Percentiles rank a stretch among this genome's conserved stretches.
phyloP scores from a whole-genome alignment of 163 green algal genomes.

The Chlamydomonas reinhardtii region DNA sequence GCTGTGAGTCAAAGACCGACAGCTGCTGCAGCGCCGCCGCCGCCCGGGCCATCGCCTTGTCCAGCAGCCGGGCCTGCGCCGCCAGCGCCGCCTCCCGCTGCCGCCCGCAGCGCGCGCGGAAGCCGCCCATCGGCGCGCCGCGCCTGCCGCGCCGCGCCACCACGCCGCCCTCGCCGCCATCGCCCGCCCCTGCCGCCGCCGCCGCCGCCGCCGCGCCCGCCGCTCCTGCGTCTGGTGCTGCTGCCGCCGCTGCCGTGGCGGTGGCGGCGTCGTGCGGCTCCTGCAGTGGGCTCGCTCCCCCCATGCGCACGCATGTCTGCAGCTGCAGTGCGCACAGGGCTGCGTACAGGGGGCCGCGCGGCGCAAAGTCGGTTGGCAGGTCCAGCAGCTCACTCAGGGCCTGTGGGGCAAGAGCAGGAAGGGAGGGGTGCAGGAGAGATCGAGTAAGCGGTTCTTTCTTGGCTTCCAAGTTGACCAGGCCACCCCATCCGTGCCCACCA shows the following conservation, averaged over 20 bases:
- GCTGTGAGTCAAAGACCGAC: not conserved
- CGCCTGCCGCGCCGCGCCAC: not conserved
- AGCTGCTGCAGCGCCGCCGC: constrained; percentile 25
- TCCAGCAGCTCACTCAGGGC: constrained; percentile 19
- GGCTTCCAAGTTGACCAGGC: too few relatives aligned
- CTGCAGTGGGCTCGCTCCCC: not conserved
- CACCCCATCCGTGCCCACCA: too few relatives aligned
- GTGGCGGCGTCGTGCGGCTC: not conserved
- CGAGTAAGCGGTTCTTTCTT: too few relatives aligned
- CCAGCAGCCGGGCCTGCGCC: constrained; percentile 8
- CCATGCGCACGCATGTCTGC: constrained; percentile 18
- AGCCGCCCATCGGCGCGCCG: not conserved
- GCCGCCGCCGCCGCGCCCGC: not conserved
- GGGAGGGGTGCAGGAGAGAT: too few relatives aligned
- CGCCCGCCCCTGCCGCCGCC: not conserved
- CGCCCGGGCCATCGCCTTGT: not conserved
- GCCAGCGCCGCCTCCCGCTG: constrained; percentile 9
- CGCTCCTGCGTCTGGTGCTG: not conserved
- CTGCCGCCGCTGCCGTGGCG: not conserved
- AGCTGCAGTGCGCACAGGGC: constrained; percentile 28
- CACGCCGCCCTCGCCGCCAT: not conserved
- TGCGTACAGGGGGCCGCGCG: constrained; percentile 9
- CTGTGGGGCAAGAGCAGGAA: not conserved
- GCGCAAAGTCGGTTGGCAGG: not conserved
- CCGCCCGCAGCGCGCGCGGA: not conserved